These are phyloP conservation scores for Colletotrichum phormii DNA, from an alignment of 2,329 filamentous ascomycete species.

Conservation along the genomic window DNA sequence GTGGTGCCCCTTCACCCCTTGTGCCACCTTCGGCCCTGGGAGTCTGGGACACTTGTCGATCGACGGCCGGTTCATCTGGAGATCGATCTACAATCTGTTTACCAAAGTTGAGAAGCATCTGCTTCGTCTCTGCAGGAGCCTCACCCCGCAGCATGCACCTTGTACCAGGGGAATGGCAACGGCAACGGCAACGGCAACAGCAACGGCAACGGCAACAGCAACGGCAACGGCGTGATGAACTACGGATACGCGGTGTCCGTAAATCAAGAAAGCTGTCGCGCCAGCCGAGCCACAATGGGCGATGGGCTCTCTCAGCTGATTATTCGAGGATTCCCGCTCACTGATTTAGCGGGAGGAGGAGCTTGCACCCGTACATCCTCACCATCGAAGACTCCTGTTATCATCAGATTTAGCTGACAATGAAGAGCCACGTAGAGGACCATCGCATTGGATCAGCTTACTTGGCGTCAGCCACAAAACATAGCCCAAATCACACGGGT, in stretches of 20 bases:
- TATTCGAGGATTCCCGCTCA: neutral
- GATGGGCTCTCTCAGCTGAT: neutral
- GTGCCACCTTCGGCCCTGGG: conserved; percentile 16
- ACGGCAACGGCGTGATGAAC: neutral
- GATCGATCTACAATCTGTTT: conserved; percentile 34
- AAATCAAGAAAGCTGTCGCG: neutral
- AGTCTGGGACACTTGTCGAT: conserved; percentile 22
- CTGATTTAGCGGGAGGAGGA: neutral
- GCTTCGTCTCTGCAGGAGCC: conserved; percentile 15
- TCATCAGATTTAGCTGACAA: neutral
- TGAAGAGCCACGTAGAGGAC: neutral
- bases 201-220: too few species aligned
- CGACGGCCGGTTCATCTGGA: conserved; percentile 28
- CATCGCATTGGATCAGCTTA: neutral
- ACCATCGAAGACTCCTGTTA: neutral
- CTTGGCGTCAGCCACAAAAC: conserved; percentile 19
- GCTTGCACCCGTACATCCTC: neutral
- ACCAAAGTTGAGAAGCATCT: conserved; percentile 16
- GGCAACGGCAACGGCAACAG: too few species aligned
- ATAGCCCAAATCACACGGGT: neutral
- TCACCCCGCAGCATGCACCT: conserved; percentile 30
- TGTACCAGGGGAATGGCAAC: neutral
- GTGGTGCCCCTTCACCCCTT: conserved; percentile 23
- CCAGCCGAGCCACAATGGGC: too few species aligned
- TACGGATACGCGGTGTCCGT: neutral